Evolutionary conservation across 2,329 filamentous ascomycete species (phyloP), one percentile per base, ranked within the genome.

Genomic region (Dendryphion nanum): DNA sequence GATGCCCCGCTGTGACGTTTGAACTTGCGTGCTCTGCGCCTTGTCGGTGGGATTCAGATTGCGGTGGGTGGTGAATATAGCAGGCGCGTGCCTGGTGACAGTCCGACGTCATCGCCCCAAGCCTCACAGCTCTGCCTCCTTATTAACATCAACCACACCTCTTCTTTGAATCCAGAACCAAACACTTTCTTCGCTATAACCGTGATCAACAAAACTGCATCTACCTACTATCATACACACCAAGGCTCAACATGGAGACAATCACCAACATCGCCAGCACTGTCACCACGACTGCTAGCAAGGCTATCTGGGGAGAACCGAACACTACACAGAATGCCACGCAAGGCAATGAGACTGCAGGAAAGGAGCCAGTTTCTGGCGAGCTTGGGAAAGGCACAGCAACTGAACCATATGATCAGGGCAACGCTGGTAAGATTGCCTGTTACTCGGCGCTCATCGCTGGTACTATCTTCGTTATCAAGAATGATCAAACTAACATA

Each of bases 321-420:
- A 46, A 50, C 18, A 39, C 49, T 29, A n/a, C 17, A 33, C 5
- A 42, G 45, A 34, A 42, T 2, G n/a, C n/a, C n/a, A 54, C 60
- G 68, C 46, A 68, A 38, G 63, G 63, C 26, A 65, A 60, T 23
- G 62, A 64, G 46, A 62, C 59, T 6, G 49, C 40, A 13, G 72
- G 72, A 32, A 64, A 68, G 50, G 88, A 94, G 68, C 88, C 88
- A 14, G 64, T 89, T 30, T 85, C 85, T 15, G 88, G 88, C 16
- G 70, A 79, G 35, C 70, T 75, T 40, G 88, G 88, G 26, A 71
- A 83, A 59, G 84, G 85, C 4, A 75, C 76, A 17, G 74, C 73
- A 30, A 79, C 78, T 10, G 83, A 91, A 61, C 88, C 88, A 0
- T 94, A 82, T 53, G 88, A 93, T 58, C 80, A 81, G 41, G 88